Conservation (phyloP, 83 land plant species). For the Picea abies region DNA sequence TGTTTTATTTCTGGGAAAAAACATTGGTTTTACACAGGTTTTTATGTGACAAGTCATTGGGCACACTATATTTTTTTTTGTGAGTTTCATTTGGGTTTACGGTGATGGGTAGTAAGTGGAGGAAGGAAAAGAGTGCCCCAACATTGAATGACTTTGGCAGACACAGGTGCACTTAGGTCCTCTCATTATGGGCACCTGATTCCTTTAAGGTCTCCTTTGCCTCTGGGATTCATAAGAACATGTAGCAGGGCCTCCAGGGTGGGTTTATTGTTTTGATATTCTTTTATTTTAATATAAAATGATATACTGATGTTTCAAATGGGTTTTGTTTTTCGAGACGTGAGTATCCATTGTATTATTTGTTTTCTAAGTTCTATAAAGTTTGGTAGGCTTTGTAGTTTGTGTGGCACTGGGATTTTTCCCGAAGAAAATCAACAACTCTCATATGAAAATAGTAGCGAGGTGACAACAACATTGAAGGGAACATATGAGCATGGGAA, state of each 20-base stretch:
- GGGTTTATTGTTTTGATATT: background rate
- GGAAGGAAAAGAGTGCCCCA: slow-evolving; percentile 44
- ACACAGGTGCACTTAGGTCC: background rate
- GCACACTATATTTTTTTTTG: background rate
- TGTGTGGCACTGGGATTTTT: slow-evolving; percentile 34
- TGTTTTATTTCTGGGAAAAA: too few species aligned
- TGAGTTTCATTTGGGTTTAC: background rate
- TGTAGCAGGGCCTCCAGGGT: slow-evolving; percentile 17
- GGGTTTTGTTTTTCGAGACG: too few species aligned
- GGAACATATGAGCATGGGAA: slow-evolving; percentile 35
- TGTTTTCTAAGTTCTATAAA: background rate
- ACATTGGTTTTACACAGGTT: too few species aligned
- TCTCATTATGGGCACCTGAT: background rate
- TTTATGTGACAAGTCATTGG: too few species aligned
- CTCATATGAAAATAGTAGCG: background rate
- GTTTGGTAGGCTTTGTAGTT: slow-evolving; percentile 30
- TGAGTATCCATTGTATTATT: slow-evolving; percentile 11
- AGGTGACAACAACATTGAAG: background rate
- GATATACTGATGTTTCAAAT: too few species aligned
- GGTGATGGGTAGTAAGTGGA: slow-evolving; percentile 33
- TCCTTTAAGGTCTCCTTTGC: slow-evolving; percentile 1
- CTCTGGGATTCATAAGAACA: slow-evolving; percentile 9
- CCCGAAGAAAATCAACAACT: slow-evolving; percentile 17
- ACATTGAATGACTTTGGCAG: background rate
- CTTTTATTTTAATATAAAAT: background rate